phyloP scores from a whole-genome alignment of 2,329 filamentous ascomycete genomes.

The Ilyonectria destructans region DNA sequence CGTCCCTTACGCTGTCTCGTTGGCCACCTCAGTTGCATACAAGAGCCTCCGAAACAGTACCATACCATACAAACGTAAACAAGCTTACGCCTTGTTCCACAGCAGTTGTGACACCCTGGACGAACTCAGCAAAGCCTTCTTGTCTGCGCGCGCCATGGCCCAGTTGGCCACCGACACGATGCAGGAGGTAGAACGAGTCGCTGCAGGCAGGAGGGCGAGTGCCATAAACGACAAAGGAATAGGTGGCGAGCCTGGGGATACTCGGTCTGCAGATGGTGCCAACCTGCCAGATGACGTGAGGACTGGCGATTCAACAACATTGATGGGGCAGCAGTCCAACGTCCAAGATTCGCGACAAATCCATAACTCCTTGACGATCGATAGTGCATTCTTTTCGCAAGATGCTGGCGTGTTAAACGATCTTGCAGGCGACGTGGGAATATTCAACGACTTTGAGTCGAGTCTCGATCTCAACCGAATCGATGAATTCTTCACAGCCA shows the following conservation, averaged over 20 bases:
- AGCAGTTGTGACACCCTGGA: conserved; percentile 17
- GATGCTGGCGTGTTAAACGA: not conserved
- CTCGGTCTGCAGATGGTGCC: not conserved
- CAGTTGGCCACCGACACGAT: conserved; percentile 12
- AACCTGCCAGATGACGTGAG: not conserved
- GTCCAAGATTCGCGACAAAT: not conserved
- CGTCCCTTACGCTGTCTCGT: conserved; percentile 19
- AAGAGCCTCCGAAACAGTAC: conserved; percentile 21
- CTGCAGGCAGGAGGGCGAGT: not conserved
- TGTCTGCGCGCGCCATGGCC: conserved; percentile 18
- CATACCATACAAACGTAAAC: conserved; percentile 19
- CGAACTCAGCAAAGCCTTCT: conserved; percentile 7
- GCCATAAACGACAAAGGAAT: not conserved
- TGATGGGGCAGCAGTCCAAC: not conserved
- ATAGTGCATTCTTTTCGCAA: conserved; percentile 4
- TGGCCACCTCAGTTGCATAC: conserved; percentile 21
- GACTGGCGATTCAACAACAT: not conserved
- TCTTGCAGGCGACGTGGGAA: not conserved
- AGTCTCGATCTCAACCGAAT: conserved; percentile 18
- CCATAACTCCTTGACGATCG: not conserved
- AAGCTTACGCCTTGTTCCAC: conserved; percentile 15
- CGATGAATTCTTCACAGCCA: conserved; percentile 19
- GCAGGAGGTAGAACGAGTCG: conserved; percentile 15
- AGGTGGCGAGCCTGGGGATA: not conserved
- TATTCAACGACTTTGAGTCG: conserved; percentile 9